A percentile compares a stretch with the other conserved stretches of the same genome.
phyloP scores from a whole-genome alignment of 129 eudicot species.

The Flaveria linearis region DNA sequence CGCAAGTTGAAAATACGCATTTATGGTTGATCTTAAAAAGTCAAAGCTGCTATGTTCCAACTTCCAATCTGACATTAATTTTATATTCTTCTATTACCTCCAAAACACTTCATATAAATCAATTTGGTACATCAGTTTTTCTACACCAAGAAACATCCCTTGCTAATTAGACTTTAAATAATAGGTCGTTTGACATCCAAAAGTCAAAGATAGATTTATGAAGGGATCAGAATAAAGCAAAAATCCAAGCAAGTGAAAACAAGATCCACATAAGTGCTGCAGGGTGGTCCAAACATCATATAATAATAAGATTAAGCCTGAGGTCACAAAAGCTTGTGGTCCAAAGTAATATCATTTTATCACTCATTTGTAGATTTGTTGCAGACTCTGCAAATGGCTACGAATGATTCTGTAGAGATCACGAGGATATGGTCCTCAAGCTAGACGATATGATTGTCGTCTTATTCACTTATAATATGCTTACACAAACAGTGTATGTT shows the following conservation, averaged over 20 bases:
- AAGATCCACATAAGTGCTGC: constrained; percentile 31
- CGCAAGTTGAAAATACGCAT: constrained; percentile 19
- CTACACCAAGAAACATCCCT: not conserved
- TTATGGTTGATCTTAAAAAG: constrained; percentile 13
- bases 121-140: not conserved
- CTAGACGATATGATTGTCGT: constrained; percentile 22
- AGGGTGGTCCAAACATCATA: constrained; percentile 39
- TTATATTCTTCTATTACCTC: not conserved
- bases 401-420: constrained; percentile 31
- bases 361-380: constrained; percentile 30
- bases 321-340: constrained; percentile 39
- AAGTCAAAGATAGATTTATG: constrained; percentile 23
- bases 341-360: constrained; percentile 32
- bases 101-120: not conserved
- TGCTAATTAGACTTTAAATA: not conserved
- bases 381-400: constrained; percentile 35
- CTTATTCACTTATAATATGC: constrained; percentile 10
- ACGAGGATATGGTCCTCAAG: constrained; percentile 31
- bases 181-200: constrained; percentile 4
- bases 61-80: not conserved
- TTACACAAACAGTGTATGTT: constrained; percentile 5
- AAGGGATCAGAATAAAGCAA: constrained; percentile 24
- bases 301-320: constrained; percentile 21
- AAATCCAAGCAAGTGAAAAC: constrained; percentile 33
- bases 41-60: constrained; percentile 14